phyloP scores from a whole-genome alignment of 2,329 filamentous ascomycete species.

The Penicillium sp. region DNA sequence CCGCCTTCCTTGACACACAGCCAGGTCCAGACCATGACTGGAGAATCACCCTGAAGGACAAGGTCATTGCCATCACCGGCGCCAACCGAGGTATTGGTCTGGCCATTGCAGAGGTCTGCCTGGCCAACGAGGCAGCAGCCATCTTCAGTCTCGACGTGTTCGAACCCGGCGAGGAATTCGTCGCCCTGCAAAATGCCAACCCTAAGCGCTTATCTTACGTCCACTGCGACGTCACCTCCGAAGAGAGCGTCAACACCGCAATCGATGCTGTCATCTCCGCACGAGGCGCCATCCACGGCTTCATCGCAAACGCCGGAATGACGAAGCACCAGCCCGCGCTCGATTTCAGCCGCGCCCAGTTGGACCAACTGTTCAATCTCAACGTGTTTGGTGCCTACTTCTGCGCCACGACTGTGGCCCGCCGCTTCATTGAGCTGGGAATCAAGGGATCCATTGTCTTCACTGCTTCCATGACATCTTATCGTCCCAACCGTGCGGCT shows the following conservation, averaged over 20 bases:
- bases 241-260: slow-evolving; percentile 32
- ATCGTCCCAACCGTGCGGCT: slow-evolving; percentile 50
- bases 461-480: slow-evolving; percentile 49
- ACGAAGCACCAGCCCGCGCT: slow-evolving; percentile 49
- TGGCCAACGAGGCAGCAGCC: slow-evolving; percentile 42
- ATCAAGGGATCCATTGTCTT: slow-evolving; percentile 42
- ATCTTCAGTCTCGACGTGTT: slow-evolving; percentile 44
- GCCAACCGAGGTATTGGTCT: slow-evolving; percentile 39
- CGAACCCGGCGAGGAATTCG: slow-evolving; percentile 34
- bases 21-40: slow-evolving; percentile 25
- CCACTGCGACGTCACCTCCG: slow-evolving; percentile 47
- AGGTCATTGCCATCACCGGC: slow-evolving; percentile 35
- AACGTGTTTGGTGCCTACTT: slow-evolving; percentile 39
- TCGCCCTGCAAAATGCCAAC: slow-evolving; percentile 38
- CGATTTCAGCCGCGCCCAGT: slow-evolving; percentile 39
- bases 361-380: slow-evolving; percentile 45
- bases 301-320: slow-evolving; percentile 26
- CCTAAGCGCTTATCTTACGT: slow-evolving; percentile 44
- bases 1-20: not conserved
- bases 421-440: slow-evolving; percentile 42
- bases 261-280: not conserved
- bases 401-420: slow-evolving; percentile 29
- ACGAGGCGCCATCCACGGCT: not conserved
- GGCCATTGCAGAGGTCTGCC: slow-evolving; percentile 47
- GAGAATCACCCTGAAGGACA: slow-evolving; percentile 45